Percentiles rank a stretch among this genome's conserved stretches.
Evolutionary conservation across 805 yeast species (phyloP).

Genomic region (Wickerhamiella sergipiensis): DNA sequence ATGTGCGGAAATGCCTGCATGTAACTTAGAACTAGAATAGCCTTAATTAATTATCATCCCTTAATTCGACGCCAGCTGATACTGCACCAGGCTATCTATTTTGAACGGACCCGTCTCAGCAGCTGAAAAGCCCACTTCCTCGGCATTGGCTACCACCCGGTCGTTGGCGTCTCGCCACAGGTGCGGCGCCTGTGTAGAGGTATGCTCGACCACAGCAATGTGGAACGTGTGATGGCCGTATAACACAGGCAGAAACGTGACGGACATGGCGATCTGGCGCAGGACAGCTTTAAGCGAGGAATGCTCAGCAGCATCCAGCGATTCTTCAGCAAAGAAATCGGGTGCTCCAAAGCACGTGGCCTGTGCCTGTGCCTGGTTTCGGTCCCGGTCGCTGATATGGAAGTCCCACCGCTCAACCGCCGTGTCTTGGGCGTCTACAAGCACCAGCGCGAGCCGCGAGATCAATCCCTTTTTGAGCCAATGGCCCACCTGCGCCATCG

Average conservation of each 20-base stretch:
- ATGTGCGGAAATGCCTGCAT: too few relatives aligned
- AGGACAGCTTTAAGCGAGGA: conserved; percentile 52
- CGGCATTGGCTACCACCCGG: conserved; percentile 42
- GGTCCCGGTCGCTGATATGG: too few relatives aligned
- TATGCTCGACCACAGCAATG: conserved; percentile 67
- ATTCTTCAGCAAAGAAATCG: conserved; percentile 11
- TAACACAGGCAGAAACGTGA: conserved; percentile 69
- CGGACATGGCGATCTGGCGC: conserved; percentile 79
- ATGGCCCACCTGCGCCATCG: conserved; percentile 52
- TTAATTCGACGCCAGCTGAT: conserved; percentile 25
- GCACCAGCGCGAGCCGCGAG: conserved; percentile 53
- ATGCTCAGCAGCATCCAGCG: conserved; percentile 36
- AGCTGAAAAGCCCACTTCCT: conserved; percentile 53
- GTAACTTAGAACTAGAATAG: too few relatives aligned
- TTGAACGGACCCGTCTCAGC: conserved; percentile 56
- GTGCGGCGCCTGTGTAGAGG: conserved; percentile 46
- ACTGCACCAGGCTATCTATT: conserved; percentile 60
- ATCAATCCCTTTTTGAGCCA: conserved; percentile 68
- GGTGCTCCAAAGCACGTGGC: too few relatives aligned
- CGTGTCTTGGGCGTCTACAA: conserved; percentile 52
- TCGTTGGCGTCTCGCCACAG: conserved; percentile 79
- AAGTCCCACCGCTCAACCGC: conserved; percentile 82
- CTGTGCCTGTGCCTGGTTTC: too few relatives aligned
- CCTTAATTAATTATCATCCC: not conserved
- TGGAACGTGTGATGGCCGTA: conserved; percentile 61